These are phyloP conservation scores for Monarda citriodora DNA, from an alignment of 305 asterid species.

Conservation along the genomic window DNA sequence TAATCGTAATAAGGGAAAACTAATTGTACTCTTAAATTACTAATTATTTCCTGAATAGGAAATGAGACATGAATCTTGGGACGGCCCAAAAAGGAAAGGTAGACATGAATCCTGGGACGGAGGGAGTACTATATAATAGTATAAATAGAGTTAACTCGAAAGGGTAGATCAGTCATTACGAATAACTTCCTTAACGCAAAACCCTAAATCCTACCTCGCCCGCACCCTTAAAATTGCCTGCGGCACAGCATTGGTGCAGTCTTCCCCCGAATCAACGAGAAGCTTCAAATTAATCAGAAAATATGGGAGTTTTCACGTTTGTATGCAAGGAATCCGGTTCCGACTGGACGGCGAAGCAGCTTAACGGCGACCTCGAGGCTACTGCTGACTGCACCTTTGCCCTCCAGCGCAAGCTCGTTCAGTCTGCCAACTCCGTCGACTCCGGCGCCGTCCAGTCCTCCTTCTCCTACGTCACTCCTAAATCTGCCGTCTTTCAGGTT, in stretches of 20 bases:
- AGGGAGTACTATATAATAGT: no score
- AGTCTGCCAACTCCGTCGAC: conserved; percentile 49
- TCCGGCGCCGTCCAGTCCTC: conserved; percentile 76
- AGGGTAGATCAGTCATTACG: conserved; percentile 1
- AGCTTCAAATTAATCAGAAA: neutral
- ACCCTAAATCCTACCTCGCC: conserved; percentile 10
- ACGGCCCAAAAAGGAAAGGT: no score
- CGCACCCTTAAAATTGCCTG: neutral
- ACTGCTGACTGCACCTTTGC: conserved; percentile 44
- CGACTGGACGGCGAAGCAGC: conserved; percentile 67
- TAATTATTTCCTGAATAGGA: no score
- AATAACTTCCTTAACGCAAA: neutral
- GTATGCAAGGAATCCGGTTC: conserved; percentile 56
- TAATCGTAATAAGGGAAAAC: no score
- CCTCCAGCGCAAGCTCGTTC: conserved; percentile 78
- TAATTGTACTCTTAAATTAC: no score
- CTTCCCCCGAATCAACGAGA: neutral
- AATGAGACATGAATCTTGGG: no score
- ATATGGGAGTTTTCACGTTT: conserved; percentile 72
- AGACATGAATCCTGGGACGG: no score
- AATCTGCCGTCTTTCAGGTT: conserved; percentile 82
- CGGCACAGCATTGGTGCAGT: neutral
- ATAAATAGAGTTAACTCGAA: neutral
- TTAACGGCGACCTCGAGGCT: conserved; percentile 66
- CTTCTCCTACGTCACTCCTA: conserved; percentile 54